phyloP scores from a whole-genome alignment of 257 asterid species.

The Petrea volubilis region DNA sequence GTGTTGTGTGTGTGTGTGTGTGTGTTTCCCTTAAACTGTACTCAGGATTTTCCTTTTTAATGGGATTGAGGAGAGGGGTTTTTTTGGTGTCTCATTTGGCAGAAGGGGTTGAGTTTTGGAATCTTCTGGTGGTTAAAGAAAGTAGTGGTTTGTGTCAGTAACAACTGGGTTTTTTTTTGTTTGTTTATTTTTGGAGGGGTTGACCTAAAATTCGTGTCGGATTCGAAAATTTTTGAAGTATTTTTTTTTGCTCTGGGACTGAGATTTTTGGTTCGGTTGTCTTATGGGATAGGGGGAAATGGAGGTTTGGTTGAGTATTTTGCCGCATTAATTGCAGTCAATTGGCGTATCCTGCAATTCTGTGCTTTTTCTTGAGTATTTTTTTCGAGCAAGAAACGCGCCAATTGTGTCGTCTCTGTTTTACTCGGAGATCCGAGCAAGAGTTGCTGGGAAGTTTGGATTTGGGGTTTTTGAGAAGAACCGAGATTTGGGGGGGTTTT shows the following conservation, averaged over 20 bases:
- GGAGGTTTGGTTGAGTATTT: slow-evolving; percentile 22
- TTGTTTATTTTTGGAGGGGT: slow-evolving; percentile 48
- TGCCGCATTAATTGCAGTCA: slow-evolving; percentile 27
- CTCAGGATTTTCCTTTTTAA: slow-evolving; percentile 4
- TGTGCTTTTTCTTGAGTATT: neutral
- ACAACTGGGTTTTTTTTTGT: slow-evolving; percentile 36
- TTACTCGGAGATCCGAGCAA: slow-evolving; percentile 26
- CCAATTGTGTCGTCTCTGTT: neutral
- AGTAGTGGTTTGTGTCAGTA: slow-evolving; percentile 50
- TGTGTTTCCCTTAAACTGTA: slow-evolving; percentile 7
- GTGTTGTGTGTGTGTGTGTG: neutral
- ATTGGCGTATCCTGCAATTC: slow-evolving; percentile 24
- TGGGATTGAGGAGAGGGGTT: slow-evolving; percentile 26
- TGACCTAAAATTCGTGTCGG: slow-evolving; percentile 62
- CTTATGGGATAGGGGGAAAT: slow-evolving; percentile 11
- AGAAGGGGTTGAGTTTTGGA: slow-evolving; percentile 59
- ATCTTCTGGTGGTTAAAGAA: slow-evolving; percentile 54
- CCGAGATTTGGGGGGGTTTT: slow-evolving; percentile 19
- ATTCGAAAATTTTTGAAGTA: slow-evolving; percentile 23
- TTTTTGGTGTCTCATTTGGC: slow-evolving; percentile 29
- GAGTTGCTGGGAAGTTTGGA: slow-evolving; percentile 17
- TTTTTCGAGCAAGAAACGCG: neutral
- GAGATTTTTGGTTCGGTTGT: slow-evolving; percentile 42
- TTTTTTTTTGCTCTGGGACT: slow-evolving; percentile 31
- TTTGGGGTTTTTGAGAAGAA: slow-evolving; percentile 18